Base-by-base conservation (phyloP, 2,329 filamentous ascomycete species). In the Drechmeria coniospora region DNA sequence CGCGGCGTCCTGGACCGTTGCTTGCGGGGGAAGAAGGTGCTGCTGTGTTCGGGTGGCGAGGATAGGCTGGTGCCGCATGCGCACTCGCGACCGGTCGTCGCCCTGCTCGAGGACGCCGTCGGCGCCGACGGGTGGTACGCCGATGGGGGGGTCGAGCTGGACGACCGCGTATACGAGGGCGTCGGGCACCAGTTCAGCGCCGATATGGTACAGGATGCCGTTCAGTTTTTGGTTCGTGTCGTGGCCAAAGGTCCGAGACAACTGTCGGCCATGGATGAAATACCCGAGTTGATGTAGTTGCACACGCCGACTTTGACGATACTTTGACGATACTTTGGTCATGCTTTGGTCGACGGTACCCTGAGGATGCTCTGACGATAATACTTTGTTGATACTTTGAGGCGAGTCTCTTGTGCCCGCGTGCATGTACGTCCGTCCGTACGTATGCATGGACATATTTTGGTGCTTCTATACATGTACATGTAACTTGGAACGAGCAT, bases 11-110 rank as follows among this genome's bases (percentile, higher is more conserved):
- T 74, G 1, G 59, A 68, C 18, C 36, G 49, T 3, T 57, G 54
- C 2, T 42, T 81, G 6, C 52, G 53, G 5, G 71, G 70, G 2
- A 84, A 82, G 56, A 67, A 56, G 34, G 55, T 83, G 15, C 54
- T 82, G 15, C 56, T 71, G 22, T 65, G 77, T 32, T 75, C 70
- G 1, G 79, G 79, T 2, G 72, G 57, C 0, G 66, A 57, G 1
- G 81, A 90, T 44, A 74, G 72, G 41, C 51, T 87, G 4, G 81
- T 90, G 11, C 79, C 81, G 10, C 79, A 80, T 40, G 51, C 54
- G 15, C 65, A 60, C 30, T 63, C 64, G 4, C 57, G 65, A 43
- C 61, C 68, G 0, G 79, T 87, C 35, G 36, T 80, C 14, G 49
- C 60, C 0, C 67, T 74, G 35, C 51, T 90, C 31, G 69, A 72